These are phyloP conservation scores for Bolboschoenoplectus hybrid DNA, from an alignment of 202 grass and related monocot species.

Conservation along the genomic window DNA sequence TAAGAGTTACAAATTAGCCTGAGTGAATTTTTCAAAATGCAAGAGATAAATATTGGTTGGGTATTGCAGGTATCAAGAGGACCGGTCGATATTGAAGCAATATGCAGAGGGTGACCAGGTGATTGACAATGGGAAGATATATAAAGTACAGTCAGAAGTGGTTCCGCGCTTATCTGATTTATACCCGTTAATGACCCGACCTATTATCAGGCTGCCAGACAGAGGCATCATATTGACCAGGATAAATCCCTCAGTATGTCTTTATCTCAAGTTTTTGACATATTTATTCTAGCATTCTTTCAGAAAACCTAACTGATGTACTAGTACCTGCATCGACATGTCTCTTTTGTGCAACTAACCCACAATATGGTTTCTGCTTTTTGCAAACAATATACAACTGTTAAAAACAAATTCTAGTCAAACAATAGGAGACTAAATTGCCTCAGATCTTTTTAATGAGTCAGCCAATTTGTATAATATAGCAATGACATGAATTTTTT, in stretches of 20 bases:
- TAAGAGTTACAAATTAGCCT: not conserved
- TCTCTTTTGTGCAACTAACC: not conserved
- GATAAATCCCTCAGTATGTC: slow-evolving; percentile 88
- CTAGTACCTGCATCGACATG: not conserved
- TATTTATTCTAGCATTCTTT: slow-evolving; percentile 14
- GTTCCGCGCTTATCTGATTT: slow-evolving; percentile 88
- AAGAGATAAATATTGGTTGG: slow-evolving; percentile 6
- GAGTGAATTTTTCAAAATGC: not conserved
- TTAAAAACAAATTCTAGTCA: not conserved
- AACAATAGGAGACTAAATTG: not conserved
- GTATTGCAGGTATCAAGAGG: slow-evolving; percentile 67
- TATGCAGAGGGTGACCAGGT: slow-evolving; percentile 91
- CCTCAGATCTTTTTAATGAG: not conserved
- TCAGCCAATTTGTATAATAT: slow-evolving; percentile 7
- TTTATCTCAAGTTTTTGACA: slow-evolving; percentile 6
- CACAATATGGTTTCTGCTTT: not conserved
- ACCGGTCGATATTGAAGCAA: slow-evolving; percentile 85
- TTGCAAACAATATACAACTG: not conserved
- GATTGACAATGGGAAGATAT: slow-evolving; percentile 71
- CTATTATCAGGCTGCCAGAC: slow-evolving; percentile 95
- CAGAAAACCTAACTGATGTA: not conserved
- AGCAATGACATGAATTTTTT: not conserved
- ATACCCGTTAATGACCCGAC: slow-evolving; percentile 79
- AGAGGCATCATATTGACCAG: slow-evolving; percentile 92
- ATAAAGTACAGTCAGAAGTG: slow-evolving; percentile 85